Percentiles rank a stretch among this genome's conserved stretches.
These are phyloP conservation scores for Physaria fendleri DNA, from an alignment of 345 rosid species.

Conservation along the genomic window DNA sequence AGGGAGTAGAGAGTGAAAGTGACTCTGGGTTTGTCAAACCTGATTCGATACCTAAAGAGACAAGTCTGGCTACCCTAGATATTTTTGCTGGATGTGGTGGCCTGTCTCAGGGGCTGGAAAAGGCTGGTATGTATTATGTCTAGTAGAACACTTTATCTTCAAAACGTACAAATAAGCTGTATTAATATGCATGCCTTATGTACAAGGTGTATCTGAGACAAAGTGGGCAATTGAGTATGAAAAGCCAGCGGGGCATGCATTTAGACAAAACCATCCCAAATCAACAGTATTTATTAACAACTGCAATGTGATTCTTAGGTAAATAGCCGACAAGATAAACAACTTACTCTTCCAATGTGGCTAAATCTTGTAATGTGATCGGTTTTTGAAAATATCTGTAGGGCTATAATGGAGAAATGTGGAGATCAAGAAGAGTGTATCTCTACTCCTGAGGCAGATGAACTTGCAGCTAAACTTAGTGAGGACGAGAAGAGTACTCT, in stretches of 20 bases:
- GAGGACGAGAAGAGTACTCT: conserved; percentile 32
- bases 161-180: not conserved
- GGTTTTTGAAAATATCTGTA: conserved; percentile 22
- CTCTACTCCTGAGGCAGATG: conserved; percentile 66
- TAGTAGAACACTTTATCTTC: not conserved
- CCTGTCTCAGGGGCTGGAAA: conserved; percentile 60
- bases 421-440: conserved; percentile 82
- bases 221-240: conserved; percentile 95
- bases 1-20: conserved; percentile 47
- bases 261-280: conserved; percentile 59
- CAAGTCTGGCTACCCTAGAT: conserved; percentile 55
- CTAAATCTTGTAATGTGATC: conserved; percentile 9
- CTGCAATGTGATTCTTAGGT: conserved; percentile 86
- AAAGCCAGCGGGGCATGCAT: conserved; percentile 85
- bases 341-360: not conserved
- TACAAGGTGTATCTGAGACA: conserved; percentile 57
- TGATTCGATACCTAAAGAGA: conserved; percentile 24
- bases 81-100: conserved; percentile 93
- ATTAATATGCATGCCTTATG: conserved; percentile 21
- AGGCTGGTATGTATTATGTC: conserved; percentile 41
- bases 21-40: conserved; percentile 31
- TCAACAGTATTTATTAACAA: conserved; percentile 59
- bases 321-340: conserved; percentile 1
- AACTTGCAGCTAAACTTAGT: conserved; percentile 33
- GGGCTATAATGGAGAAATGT: conserved; percentile 74